Conservation (phyloP, 2,329 filamentous ascomycete species). For the Dactylonectria macrodidyma region DNA sequence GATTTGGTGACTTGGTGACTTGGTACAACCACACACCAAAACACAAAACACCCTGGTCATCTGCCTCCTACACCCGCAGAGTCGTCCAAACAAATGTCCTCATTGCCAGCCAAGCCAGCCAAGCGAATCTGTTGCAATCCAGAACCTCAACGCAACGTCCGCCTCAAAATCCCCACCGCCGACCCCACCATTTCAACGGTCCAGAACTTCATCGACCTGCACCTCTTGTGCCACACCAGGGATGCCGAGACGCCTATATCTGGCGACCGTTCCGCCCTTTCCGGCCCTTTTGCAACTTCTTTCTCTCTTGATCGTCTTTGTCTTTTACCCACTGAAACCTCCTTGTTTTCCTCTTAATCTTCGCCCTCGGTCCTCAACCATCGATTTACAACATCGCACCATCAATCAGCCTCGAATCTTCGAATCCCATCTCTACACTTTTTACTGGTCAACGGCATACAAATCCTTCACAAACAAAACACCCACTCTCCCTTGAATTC, state of each 20-base stretch:
- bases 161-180: slow-evolving; percentile 23
- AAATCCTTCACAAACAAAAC: not conserved
- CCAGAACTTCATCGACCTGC: slow-evolving; percentile 51
- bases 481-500: not conserved
- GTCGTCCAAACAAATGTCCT: slow-evolving; percentile 10
- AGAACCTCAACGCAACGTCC: slow-evolving; percentile 23
- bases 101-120: slow-evolving; percentile 6
- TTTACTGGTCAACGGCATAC: not conserved
- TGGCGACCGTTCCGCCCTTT: slow-evolving; percentile 31
- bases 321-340: too few species aligned
- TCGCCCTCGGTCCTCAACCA: not conserved
- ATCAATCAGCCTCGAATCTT: too few species aligned
- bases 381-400: too few species aligned
- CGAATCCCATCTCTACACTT: not conserved
- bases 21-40: not conserved
- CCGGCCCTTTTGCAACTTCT: not conserved
- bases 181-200: slow-evolving; percentile 46
- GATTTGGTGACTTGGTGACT: too few species aligned
- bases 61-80: slow-evolving; percentile 1
- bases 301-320: not conserved
- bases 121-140: slow-evolving; percentile 34
- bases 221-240: slow-evolving; percentile 48
- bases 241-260: slow-evolving; percentile 42
- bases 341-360: not conserved
- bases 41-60: not conserved